Percentiles rank a stretch among this genome's conserved stretches.
These are phyloP conservation scores for Hanseniaspora valbyensis DNA, from an alignment of 805 yeast genomes.

Conservation along the genomic window DNA sequence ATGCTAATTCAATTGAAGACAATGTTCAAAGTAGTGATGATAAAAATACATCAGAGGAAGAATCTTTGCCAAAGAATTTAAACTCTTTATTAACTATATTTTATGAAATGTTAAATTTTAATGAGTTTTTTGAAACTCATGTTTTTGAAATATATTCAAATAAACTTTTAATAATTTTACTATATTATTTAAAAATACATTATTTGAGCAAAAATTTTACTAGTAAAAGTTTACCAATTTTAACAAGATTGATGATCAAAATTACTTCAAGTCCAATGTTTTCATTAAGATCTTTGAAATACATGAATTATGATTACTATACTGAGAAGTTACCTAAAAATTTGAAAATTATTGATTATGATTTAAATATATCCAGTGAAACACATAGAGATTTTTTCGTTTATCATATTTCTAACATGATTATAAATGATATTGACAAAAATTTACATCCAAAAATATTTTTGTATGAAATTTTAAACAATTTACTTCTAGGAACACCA, in stretches of 20 bases:
- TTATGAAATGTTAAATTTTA: conserved; percentile 72
- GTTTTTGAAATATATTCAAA: conserved; percentile 39
- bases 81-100: conserved; percentile 48
- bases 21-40: conserved; percentile 17
- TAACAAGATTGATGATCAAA: conserved; percentile 43
- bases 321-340: conserved; percentile 41
- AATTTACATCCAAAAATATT: conserved; percentile 32
- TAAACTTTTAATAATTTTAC: conserved; percentile 43
- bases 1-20: conserved; percentile 13
- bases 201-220: conserved; percentile 19
- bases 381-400: conserved; percentile 58
- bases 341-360: conserved; percentile 32
- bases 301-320: conserved; percentile 36
- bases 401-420: conserved; percentile 38
- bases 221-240: conserved; percentile 36
- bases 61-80: conserved; percentile 32
- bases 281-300: conserved; percentile 34
- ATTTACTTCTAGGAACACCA: conserved; percentile 39
- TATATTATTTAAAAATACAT: conserved; percentile 48
- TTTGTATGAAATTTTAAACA: conserved; percentile 49
- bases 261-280: conserved; percentile 35
- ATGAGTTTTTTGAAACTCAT: conserved; percentile 41
- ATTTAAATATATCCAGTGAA: conserved; percentile 30
- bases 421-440: conserved; percentile 32
- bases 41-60: background rate